A percentile compares a stretch with the other conserved stretches of the same genome.
These are phyloP conservation scores for Aspergillus panamensis DNA, from an alignment of 495 filamentous ascomycete species.

Conservation along the genomic window DNA sequence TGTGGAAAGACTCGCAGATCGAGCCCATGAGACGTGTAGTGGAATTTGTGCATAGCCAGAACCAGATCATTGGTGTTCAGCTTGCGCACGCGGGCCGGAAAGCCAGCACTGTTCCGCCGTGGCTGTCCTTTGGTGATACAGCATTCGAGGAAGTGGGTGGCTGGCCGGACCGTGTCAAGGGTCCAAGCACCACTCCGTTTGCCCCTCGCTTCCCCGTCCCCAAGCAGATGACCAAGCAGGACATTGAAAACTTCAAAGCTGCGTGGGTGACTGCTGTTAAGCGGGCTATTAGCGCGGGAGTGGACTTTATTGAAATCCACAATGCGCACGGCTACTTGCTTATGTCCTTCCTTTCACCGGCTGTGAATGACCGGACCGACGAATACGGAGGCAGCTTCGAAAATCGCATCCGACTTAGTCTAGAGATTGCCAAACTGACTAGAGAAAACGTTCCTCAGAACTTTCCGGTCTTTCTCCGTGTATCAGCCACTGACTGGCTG, in stretches of 20 bases:
- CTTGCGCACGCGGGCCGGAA: conserved; percentile 78
- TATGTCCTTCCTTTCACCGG: conserved; percentile 15
- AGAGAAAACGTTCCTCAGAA: conserved; percentile 46
- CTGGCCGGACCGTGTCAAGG: conserved; percentile 50
- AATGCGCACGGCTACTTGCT: conserved; percentile 20
- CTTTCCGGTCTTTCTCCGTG: conserved; percentile 66
- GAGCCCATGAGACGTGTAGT: conserved; percentile 55
- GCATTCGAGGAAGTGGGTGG: conserved; percentile 20
- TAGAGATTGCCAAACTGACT: conserved; percentile 17
- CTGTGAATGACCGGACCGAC: conserved; percentile 14
- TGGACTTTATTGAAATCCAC: conserved; percentile 17
- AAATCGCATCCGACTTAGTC: conserved; percentile 48
- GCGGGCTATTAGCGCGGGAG: conserved; percentile 37
- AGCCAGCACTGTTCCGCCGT: conserved; percentile 66
- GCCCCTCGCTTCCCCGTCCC: conserved; percentile 41
- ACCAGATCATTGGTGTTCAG: conserved; percentile 70
- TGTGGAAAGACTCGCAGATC: conserved; percentile 75
- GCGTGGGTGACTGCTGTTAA: conserved; percentile 54
- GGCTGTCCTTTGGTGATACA: conserved; percentile 48
- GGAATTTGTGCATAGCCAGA: conserved; percentile 70
- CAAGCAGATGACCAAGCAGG: conserved; percentile 15
- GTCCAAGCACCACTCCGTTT: conserved; percentile 53
- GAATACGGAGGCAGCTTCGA: conserved; percentile 56
- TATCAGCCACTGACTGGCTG: conserved; percentile 62
- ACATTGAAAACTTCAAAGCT: conserved; percentile 51